Conservation (phyloP, 768 basidiomycete species). For the Collybia sp. region DNA sequence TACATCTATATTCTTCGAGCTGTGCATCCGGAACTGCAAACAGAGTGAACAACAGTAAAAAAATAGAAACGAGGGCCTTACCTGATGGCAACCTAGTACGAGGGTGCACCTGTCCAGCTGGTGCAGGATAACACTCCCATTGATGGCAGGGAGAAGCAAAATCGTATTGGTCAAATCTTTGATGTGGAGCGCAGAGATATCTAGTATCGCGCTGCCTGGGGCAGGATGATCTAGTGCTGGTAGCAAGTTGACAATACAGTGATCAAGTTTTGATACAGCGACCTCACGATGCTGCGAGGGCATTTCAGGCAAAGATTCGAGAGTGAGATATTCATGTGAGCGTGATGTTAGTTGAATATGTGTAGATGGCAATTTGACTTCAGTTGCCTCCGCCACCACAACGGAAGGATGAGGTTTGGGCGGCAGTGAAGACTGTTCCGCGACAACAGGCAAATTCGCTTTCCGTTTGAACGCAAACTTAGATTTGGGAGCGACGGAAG, state of each 20-base stretch:
- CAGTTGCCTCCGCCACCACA: no score
- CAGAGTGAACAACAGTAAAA: background rate
- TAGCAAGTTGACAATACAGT: conserved; percentile 70
- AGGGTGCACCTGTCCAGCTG: conserved; percentile 58
- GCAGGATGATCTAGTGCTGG: conserved; percentile 12
- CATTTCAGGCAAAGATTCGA: conserved; percentile 30
- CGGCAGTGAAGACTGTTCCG: conserved; percentile 6
- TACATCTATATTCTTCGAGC: conserved; percentile 57
- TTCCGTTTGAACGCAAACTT: conserved; percentile 66
- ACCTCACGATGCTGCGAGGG: conserved; percentile 41
- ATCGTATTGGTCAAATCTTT: conserved; percentile 56
- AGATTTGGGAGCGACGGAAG: conserved; percentile 39
- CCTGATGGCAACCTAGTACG: conserved; percentile 81
- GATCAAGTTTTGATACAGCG: conserved; percentile 59
- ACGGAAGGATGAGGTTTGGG: no score
- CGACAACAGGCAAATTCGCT: conserved; percentile 1
- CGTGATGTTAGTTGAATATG: conserved; percentile 39
- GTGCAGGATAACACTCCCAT: conserved; percentile 73
- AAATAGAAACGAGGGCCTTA: conserved; percentile 21
- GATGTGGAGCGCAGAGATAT: conserved; percentile 58
- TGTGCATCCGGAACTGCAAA: conserved; percentile 82
- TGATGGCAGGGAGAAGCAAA: conserved; percentile 57
- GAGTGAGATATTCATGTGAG: conserved; percentile 42
- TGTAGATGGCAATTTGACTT: conserved; percentile 11
- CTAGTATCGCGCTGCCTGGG: conserved; percentile 9